phyloP scores from a whole-genome alignment of 805 yeast species.

The Yarrowia sp. region DNA sequence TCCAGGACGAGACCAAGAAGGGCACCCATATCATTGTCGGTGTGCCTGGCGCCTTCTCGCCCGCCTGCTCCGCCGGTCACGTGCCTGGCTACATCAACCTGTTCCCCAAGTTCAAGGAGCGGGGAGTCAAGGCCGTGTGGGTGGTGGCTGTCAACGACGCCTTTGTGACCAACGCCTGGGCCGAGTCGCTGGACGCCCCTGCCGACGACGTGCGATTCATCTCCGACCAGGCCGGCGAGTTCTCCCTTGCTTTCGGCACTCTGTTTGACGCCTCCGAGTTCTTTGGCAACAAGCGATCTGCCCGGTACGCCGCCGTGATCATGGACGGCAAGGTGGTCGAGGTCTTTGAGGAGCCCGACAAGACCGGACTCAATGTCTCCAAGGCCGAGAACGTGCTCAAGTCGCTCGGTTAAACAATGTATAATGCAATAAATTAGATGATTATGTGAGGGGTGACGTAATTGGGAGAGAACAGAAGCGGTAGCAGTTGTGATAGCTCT shows the following conservation, averaged over 20 bases:
- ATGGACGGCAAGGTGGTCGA: conserved; percentile 75
- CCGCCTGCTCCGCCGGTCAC: conserved; percentile 75
- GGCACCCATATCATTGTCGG: conserved; percentile 66
- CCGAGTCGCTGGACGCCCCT: conserved; percentile 51
- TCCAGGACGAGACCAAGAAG: conserved; percentile 56
- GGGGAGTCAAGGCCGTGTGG: conserved; percentile 69
- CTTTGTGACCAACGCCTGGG: conserved; percentile 86
- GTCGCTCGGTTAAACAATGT: conserved; percentile 40
- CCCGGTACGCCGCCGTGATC: conserved; percentile 77
- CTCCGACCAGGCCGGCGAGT: conserved; percentile 82
- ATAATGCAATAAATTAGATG: neutral
- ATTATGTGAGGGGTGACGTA: too few species aligned
- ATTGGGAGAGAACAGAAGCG: too few species aligned
- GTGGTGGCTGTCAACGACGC: conserved; percentile 86
- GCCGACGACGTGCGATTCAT: conserved; percentile 58
- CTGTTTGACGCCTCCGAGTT: conserved; percentile 76
- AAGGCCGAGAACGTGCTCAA: conserved; percentile 46
- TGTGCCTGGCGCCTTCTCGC: conserved; percentile 81
- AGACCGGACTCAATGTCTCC: conserved; percentile 63
- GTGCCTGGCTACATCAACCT: conserved; percentile 74
- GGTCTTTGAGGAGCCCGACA: conserved; percentile 81
- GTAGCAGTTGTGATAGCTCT: too few species aligned
- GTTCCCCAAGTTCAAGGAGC: conserved; percentile 60
- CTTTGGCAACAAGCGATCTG: conserved; percentile 78
- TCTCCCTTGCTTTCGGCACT: conserved; percentile 68